These are phyloP conservation scores for Ploettnerulaceae sp. DNA, from an alignment of 2,329 filamentous ascomycete species.

Conservation along the genomic window DNA sequence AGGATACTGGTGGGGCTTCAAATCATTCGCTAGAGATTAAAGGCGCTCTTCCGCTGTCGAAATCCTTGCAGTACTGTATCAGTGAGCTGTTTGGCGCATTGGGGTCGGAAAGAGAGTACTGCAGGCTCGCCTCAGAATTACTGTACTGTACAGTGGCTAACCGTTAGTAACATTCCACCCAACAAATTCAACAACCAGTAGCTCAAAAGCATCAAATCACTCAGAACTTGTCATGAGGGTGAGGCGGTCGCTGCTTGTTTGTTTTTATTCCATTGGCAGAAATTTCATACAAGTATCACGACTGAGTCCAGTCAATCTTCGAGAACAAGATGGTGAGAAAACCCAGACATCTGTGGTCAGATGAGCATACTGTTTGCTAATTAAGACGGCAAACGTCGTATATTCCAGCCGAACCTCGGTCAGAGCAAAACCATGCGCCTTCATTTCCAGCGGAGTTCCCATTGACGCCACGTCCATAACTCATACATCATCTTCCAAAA, in stretches of 20 bases:
- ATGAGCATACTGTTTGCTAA: conserved; percentile 30
- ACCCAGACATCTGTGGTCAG: conserved; percentile 20
- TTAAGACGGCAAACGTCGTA: conserved; percentile 26
- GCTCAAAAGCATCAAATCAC: conserved; percentile 1
- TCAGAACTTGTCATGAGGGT: not conserved
- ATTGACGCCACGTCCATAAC: conserved; percentile 53
- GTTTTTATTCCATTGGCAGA: not conserved
- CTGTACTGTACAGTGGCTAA: too few relatives aligned
- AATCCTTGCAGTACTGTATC: too few relatives aligned
- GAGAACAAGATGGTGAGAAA: conserved; percentile 2
- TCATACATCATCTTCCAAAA: conserved; percentile 87
- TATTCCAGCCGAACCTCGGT: conserved; percentile 54
- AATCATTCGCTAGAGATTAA: too few relatives aligned
- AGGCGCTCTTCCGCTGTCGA: too few relatives aligned
- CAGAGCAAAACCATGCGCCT: conserved; percentile 55
- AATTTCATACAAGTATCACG: conserved; percentile 5
- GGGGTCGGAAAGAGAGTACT: too few relatives aligned
- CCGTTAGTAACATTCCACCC: too few relatives aligned
- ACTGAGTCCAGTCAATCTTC: not conserved
- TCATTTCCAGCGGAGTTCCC: conserved; percentile 67
- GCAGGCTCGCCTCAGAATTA: too few relatives aligned
- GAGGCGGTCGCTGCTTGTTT: not conserved
- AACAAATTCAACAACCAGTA: not conserved
- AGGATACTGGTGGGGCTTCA: too few relatives aligned
- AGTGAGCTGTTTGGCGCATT: too few relatives aligned